Conservation (phyloP, 1,284 basidiomycete genomes). For the Ustilago shanxiensis region DNA sequence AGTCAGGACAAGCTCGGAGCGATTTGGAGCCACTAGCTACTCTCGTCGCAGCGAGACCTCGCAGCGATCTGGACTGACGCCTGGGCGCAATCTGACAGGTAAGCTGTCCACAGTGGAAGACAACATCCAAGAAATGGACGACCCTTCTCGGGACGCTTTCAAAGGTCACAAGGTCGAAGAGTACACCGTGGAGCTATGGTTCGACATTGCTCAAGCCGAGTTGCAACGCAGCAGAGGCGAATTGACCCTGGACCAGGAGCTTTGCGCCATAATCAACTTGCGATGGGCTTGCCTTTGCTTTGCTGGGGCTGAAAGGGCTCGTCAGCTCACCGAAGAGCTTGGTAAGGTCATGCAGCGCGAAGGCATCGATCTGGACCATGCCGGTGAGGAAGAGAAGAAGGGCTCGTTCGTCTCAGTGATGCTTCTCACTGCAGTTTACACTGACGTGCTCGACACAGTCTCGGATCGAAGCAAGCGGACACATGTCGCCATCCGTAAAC, state of each 20-base stretch:
- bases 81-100: slow-evolving; percentile 29
- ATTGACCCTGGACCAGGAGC: slow-evolving; percentile 40
- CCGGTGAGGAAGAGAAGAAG: slow-evolving; percentile 40
- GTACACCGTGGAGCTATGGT: slow-evolving; percentile 47
- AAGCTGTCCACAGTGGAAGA: slow-evolving; percentile 40
- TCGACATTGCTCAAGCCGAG: slow-evolving; percentile 43
- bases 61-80: slow-evolving; percentile 1
- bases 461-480: slow-evolving; percentile 37
- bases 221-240: slow-evolving; percentile 32
- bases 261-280: slow-evolving; percentile 46
- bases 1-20: slow-evolving; percentile 11
- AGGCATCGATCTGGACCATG: slow-evolving; percentile 42
- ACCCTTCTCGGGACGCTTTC: slow-evolving; percentile 33
- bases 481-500: slow-evolving; percentile 21
- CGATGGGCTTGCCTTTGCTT: slow-evolving; percentile 52
- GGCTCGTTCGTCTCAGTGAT: slow-evolving; percentile 38
- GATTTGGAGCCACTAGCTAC: slow-evolving; percentile 32
- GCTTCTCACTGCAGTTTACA: slow-evolving; percentile 47
- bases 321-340: slow-evolving; percentile 42
- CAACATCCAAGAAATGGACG: slow-evolving; percentile 47
- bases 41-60: slow-evolving; percentile 10
- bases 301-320: slow-evolving; percentile 40
- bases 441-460: slow-evolving; percentile 45
- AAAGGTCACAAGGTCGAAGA: slow-evolving; percentile 37
- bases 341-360: slow-evolving; percentile 42